phyloP scores from a whole-genome alignment of 139 green algal species.

The Edaphochlamys debaryana region DNA sequence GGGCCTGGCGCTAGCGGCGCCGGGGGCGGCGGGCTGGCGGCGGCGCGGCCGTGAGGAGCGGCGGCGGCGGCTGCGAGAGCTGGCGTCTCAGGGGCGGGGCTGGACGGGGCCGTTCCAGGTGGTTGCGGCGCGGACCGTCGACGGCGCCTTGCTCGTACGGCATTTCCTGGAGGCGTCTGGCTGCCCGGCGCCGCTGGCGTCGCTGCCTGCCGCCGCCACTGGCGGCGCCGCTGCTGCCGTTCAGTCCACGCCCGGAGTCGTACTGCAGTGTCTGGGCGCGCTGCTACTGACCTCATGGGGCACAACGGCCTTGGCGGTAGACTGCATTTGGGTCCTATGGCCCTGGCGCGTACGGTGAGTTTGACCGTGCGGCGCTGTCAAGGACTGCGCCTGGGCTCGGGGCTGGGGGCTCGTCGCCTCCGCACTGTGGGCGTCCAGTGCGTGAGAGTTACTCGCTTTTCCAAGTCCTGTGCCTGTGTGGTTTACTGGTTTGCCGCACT shows the following conservation, averaged over 20 bases:
- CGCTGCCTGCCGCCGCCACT: too few species aligned
- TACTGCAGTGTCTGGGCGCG: conserved; percentile 13
- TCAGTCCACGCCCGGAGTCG: too few species aligned
- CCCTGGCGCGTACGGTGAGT: background rate
- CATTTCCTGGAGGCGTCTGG: background rate
- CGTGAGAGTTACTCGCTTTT: too few species aligned
- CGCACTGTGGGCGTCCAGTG: too few species aligned
- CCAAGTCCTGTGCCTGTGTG: too few species aligned
- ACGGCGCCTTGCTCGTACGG: background rate
- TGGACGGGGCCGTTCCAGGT: background rate
- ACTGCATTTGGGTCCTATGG: conserved; percentile 17
- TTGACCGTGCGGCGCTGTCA: too few species aligned
- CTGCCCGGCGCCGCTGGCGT: background rate
- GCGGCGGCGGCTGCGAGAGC: too few species aligned
- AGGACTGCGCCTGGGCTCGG: too few species aligned
- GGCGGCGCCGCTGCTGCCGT: background rate
- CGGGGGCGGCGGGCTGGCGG: background rate
- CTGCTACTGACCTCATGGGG: conserved; percentile 31
- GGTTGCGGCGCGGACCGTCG: background rate
- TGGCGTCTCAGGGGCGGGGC: background rate
- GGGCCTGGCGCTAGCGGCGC: background rate
- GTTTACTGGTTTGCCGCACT: too few species aligned
- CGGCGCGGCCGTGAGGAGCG: background rate
- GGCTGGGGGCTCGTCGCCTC: too few species aligned
- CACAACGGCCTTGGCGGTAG: background rate